Evolutionary conservation across 192 early-diverging fungal species (phyloP), one percentile per base, ranked within the genome.

Genomic region (Backusella westeae): DNA sequence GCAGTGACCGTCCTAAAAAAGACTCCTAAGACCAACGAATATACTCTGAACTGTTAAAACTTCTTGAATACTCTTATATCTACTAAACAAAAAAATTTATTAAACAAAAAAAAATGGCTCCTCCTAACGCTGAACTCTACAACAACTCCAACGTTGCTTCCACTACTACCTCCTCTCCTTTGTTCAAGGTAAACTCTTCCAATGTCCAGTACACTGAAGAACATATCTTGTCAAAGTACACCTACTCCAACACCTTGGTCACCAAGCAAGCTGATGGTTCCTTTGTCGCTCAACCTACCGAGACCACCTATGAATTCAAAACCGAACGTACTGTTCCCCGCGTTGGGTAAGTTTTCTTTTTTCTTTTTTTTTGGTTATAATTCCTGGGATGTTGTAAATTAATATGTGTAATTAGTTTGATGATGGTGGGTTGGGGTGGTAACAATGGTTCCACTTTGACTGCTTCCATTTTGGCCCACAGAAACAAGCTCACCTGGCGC

Each of bases 401-500:
- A 36, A 17, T 38, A 71, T 19, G 17, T 66, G 26, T 26, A 26
- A 71, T 69, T 29, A 95, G 96, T 77, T 87, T 99, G 63, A 98
- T 99, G 98, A 93, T 99, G 84, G 96, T 99, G 79, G 98, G 98
- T 36, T 97, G 96, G 96, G 98, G 96, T 79, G 98, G 98, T 79
- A 99, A 99, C 94, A 99, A 99, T 87, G 97, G 97, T 72, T 94
- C 96, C 71, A 99, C 97, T 72, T 81, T 99, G 74, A 98, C 97
- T 52, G 98, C 98, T 7, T 93, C 96, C 83, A 95, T 98, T 85
- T 86, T 97, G 70, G 97, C 98, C 77, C 97, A 99, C 92, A 93
- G 91, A 84, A 81, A 86, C 76, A 90, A 93, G 71, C 87, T 97
- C 73, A 87, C 88, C 72, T 99, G 96, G 97, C 89, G 88, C 84